These are phyloP conservation scores for Trichoderma oligosporum DNA, from an alignment of 2,329 filamentous ascomycete species.

Conservation along the genomic window DNA sequence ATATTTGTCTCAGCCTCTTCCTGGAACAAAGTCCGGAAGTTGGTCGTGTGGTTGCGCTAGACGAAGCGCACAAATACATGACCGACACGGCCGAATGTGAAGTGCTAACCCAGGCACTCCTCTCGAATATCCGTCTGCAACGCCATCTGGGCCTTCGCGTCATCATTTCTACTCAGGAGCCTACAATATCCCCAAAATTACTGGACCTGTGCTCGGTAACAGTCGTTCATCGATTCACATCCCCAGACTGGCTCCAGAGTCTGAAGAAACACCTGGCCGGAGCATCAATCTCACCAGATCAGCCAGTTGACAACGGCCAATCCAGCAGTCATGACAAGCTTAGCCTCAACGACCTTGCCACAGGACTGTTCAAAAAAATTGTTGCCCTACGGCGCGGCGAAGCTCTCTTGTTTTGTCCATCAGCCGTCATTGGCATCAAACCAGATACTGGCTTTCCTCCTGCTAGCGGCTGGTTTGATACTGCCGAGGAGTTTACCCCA, in stretches of 20 bases:
- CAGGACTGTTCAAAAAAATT: slow-evolving; percentile 41
- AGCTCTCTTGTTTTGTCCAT: slow-evolving; percentile 46
- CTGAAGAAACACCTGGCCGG: slow-evolving; percentile 45
- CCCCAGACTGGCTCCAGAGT: slow-evolving; percentile 57
- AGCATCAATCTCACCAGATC: slow-evolving; percentile 15
- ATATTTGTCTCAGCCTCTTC: slow-evolving; percentile 65
- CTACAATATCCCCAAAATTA: slow-evolving; percentile 63
- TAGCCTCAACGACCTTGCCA: not conserved
- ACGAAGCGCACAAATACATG: slow-evolving; percentile 79
- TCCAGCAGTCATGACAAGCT: not conserved
- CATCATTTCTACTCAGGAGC: slow-evolving; percentile 74
- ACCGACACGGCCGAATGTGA: slow-evolving; percentile 49
- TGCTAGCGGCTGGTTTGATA: not conserved
- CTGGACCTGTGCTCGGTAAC: slow-evolving; percentile 70
- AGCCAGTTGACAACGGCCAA: not conserved
- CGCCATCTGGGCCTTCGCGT: slow-evolving; percentile 65
- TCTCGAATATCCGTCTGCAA: slow-evolving; percentile 64
- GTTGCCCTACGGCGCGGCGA: slow-evolving; percentile 43
- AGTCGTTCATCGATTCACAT: slow-evolving; percentile 68
- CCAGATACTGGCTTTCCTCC: not conserved
- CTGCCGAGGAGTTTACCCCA: too few relatives aligned
- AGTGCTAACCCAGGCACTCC: slow-evolving; percentile 58
- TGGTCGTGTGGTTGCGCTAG: slow-evolving; percentile 63
- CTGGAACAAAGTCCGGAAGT: slow-evolving; percentile 46
- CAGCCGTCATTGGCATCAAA: slow-evolving; percentile 33